phyloP scores from a whole-genome alignment of 1,284 basidiomycete species.

The Puccinia novopanici region DNA sequence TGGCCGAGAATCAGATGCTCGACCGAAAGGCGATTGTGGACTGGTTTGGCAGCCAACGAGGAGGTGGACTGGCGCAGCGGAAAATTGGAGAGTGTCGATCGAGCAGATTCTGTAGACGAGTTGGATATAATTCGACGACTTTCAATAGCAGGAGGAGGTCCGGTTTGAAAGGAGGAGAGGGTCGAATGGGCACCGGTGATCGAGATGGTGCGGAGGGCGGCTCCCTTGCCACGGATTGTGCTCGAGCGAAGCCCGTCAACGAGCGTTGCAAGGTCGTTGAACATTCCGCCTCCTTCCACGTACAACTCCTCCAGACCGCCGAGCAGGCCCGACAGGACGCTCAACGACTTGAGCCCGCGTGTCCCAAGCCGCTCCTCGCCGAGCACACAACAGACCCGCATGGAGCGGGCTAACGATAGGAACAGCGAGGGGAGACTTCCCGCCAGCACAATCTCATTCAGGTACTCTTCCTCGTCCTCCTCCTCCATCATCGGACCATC shows the following conservation, averaged over 20 bases:
- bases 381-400: conserved; percentile 22
- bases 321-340: conserved; percentile 20
- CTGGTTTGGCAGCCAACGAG: conserved; percentile 6
- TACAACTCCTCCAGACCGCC: conserved; percentile 31
- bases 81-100: background rate
- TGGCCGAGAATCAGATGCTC: conserved; percentile 17
- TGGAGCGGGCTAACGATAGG: conserved; percentile 18
- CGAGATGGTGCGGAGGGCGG: background rate
- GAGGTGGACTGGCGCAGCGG: background rate
- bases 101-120: background rate
- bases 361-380: conserved; percentile 21
- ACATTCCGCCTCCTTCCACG: conserved; percentile 25
- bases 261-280: conserved; percentile 16
- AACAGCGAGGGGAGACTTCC: conserved; percentile 28
- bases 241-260: conserved; percentile 29
- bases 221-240: conserved; percentile 12
- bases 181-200: conserved; percentile 23
- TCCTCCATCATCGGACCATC: background rate
- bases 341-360: conserved; percentile 27
- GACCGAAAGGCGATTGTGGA: conserved; percentile 10
- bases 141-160: background rate
- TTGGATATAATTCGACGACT: background rate
- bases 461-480: background rate
- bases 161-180: background rate
- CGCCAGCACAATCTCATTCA: conserved; percentile 20